Base-by-base conservation (phyloP, 441 rosid genomes). In the Euphorbia neoarborescens region DNA sequence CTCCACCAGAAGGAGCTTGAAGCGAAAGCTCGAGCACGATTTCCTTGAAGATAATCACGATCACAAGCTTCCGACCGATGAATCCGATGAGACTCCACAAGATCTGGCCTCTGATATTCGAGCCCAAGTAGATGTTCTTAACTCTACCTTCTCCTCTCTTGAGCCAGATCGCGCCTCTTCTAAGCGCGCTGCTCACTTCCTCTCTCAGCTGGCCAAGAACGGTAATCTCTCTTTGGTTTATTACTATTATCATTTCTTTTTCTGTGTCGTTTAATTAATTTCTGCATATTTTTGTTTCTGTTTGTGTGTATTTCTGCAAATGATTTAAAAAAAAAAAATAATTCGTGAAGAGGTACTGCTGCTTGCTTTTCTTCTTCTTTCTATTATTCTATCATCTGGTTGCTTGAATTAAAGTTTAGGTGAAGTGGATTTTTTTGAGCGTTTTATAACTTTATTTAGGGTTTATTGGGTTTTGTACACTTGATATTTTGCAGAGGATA, bases 141-240 rank as follows among this genome's bases (percentile, higher is more conserved):
- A 79, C 77, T 81, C 84, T 34, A 32, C 89, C 75, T 86, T 90
- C 84, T 88, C 97, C 1, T 87, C 96, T 83, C 62, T 54, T 17
- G 91, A 85, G 72, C 73, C 87, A 51, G 99, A 91, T 90, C 99
- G 97, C 44, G 87, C 89, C 22, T 90, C 96, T 6, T 90, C 97
- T 64, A 91, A 88, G 71, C 91, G 90, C 76, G 94, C 97, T 53
- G 81, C 89, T 69, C 88, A 87, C 73, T 87, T 89, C 73, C 88
- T 94, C 42, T 87, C 91, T 56, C 93, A 94, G 83, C 90, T 90
- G 46, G 97, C 99, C 50, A 94, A 91, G 78, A 86, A 90, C 81
- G 99, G 99, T 91, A 70, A 37, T 5, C 32, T 28, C 0, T 27
- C 2, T 59, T 5, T 59, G n/a, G 34, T 73, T 25, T 27, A 1